Percentiles rank a stretch among this genome's conserved stretches.
These are phyloP conservation scores for Cerioporus squamosus DNA, from an alignment of 1,284 basidiomycete genomes.

Conservation along the genomic window DNA sequence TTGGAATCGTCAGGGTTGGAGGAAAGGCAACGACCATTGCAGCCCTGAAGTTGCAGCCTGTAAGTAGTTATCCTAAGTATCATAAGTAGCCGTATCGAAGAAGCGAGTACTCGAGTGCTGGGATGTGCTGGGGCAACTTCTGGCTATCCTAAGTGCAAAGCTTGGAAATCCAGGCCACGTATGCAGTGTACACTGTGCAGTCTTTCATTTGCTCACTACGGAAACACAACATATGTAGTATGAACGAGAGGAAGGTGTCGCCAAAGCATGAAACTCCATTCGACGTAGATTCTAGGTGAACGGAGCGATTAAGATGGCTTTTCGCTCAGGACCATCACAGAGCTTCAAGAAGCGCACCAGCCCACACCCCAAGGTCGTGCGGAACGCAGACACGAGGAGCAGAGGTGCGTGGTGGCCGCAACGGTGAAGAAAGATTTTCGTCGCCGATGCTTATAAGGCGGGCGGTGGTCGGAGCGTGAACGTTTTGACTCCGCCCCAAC, in stretches of 20 bases:
- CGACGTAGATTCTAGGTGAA: conserved; percentile 65
- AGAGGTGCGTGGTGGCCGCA: conserved; percentile 49
- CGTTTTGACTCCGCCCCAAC: not conserved
- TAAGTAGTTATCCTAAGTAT: too few relatives aligned
- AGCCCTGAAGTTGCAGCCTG: too few relatives aligned
- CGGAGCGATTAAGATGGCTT: conserved; percentile 80
- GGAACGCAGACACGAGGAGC: conserved; percentile 59
- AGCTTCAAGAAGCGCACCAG: conserved; percentile 38
- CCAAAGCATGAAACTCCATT: conserved; percentile 84
- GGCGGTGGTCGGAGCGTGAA: conserved; percentile 19
- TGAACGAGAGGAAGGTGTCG: conserved; percentile 44
- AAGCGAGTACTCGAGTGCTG: too few relatives aligned
- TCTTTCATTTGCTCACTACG: too few relatives aligned
- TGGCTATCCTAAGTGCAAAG: too few relatives aligned
- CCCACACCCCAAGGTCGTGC: conserved; percentile 53
- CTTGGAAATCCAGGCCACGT: too few relatives aligned
- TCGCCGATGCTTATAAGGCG: conserved; percentile 11
- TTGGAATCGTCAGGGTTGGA: too few relatives aligned
- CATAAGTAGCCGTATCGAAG: too few relatives aligned
- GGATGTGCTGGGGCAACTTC: too few relatives aligned
- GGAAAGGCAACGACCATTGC: too few relatives aligned
- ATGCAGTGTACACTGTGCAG: too few relatives aligned
- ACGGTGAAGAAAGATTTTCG: conserved; percentile 30
- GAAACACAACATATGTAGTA: too few relatives aligned
- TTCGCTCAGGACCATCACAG: conserved; percentile 56